These are phyloP conservation scores for Botrytis sinoallii DNA, from an alignment of 2,329 filamentous ascomycete species.

Conservation along the genomic window DNA sequence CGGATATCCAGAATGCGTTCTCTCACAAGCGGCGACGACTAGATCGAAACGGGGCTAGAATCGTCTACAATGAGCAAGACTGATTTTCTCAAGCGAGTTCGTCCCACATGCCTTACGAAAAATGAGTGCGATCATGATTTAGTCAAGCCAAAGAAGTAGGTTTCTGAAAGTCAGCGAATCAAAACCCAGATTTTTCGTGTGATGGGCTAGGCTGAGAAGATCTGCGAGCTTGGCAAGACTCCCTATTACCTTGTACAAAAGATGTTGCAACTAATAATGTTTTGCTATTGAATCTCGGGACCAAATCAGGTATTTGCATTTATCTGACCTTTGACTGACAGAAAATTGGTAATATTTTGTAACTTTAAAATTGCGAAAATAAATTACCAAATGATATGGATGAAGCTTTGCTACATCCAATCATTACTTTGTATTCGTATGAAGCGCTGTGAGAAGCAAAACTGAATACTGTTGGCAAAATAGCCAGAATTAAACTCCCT, in stretches of 20 bases:
- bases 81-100: not conserved
- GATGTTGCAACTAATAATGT: not conserved
- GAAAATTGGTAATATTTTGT: not conserved
- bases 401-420: not conserved
- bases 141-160: not conserved
- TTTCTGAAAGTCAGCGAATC: not conserved
- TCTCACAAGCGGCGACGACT: not conserved
- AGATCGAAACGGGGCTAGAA: not conserved
- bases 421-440: not conserved
- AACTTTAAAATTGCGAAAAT: not conserved
- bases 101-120: not conserved
- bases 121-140: not conserved
- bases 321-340: not conserved
- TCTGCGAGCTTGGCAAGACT: not conserved
- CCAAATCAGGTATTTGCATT: not conserved
- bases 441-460: not conserved
- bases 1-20: not conserved
- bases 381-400: not conserved
- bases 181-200: not conserved
- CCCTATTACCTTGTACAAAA: not conserved
- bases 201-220: not conserved
- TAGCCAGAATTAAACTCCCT: not conserved
- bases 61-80: not conserved
- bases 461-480: not conserved
- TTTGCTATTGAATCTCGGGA: not conserved